Base-by-base conservation (phyloP, 1,284 basidiomycete species). In the Polyporus tsugae region DNA sequence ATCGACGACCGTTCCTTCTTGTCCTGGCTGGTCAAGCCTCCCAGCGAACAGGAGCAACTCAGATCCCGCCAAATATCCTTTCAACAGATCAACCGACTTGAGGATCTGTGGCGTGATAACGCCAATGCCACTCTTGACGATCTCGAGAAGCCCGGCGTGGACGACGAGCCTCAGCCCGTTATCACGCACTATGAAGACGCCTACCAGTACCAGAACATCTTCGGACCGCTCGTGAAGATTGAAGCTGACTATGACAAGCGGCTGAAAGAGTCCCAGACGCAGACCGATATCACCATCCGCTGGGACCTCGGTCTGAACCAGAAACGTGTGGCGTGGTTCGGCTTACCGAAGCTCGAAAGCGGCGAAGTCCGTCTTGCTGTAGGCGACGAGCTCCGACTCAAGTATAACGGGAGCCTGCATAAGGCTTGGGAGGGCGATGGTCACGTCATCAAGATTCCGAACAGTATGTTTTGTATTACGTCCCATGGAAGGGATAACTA, bases 231-330 rank as follows among this genome's bases (percentile, higher is more conserved):
- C 52, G 97, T 99, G 79, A 99, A 99, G 84, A 99, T 99, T 75
- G 98, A 99, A 79, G 98, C 98, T 6, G 98, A 99, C 82, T 99
- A 99, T 77, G 98, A 99, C 80, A 97, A 98, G 82, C 90, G 93
- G 70, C 86, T 99, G 76, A 99, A 99, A 82, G 98, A 99, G 80
- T 95, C 95, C 68, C 98, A 99, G 82, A 98, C 97, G 0, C 98
- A 99, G 83, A 97, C 95, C 22, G 96, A 98, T 75, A 95, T 99
- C 73, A 91, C 91, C 29, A 93, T 99, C 15, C 87, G 98, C 57
- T 99, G 98, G 98, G 98, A 99, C 80, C 86, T 98, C 72, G 97
- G 98, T 81, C 84, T 99, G 72, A 99, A 99, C 80, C 97, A 98
- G 82, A 99, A 98, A 81, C 90, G 97, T 42, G 92, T 99, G 19